Conservation (phyloP, 1,284 basidiomycete species). For the Neolentinus lepideus region DNA sequence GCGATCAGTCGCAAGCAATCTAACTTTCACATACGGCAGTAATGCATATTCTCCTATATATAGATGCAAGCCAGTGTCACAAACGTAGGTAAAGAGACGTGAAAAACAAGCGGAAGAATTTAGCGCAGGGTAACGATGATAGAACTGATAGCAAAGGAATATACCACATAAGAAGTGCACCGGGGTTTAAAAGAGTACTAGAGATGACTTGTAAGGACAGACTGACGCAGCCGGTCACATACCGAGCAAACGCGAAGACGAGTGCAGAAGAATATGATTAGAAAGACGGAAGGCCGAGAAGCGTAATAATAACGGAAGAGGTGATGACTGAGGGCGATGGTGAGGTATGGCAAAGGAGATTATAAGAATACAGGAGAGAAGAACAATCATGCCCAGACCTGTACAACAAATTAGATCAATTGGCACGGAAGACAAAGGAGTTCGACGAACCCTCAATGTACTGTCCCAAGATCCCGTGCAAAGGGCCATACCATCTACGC, state of each 20-base stretch:
- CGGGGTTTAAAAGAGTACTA: conserved; percentile 27
- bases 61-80: background rate
- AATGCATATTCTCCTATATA: conserved; percentile 1
- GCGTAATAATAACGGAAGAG: conserved; percentile 19
- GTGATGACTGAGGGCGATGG: conserved; percentile 17
- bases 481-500: conserved; percentile 93
- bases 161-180: conserved; percentile 29
- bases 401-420: conserved; percentile 1
- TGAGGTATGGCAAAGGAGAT: conserved; percentile 15
- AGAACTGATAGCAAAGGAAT: conserved; percentile 25
- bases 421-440: background rate
- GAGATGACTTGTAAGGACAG: conserved; percentile 48
- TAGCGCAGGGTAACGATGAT: conserved; percentile 3
- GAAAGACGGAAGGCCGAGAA: conserved; percentile 25
- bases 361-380: conserved; percentile 12
- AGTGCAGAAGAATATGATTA: conserved; percentile 37
- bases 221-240: conserved; percentile 38
- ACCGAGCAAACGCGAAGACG: conserved; percentile 39
- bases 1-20: background rate
- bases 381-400: conserved; percentile 55
- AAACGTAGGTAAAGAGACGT: background rate
- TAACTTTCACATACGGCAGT: background rate
- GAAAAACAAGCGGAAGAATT: background rate
- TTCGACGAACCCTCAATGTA: conserved; percentile 76
- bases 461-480: conserved; percentile 99